Evolutionary conservation across 768 basidiomycete genomes (phyloP), one percentile per base, ranked within the genome.

Genomic region (Podaxis sp.): DNA sequence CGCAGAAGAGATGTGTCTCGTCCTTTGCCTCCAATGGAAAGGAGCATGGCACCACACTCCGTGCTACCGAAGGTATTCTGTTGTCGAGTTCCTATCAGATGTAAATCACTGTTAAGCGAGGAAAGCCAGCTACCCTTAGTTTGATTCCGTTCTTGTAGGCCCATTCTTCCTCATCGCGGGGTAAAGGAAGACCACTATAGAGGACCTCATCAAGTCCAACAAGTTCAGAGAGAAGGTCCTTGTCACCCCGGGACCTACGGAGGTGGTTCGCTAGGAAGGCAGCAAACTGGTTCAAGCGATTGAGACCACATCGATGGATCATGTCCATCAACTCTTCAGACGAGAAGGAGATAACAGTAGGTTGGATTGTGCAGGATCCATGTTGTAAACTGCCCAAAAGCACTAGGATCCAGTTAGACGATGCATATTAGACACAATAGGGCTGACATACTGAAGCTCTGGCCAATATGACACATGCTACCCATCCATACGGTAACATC

Each of bases 31-130:
- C 84, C 86, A 53, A 53, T 25, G 36, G 88, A 87, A 23, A 85
- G 69, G 53, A 93, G 74, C 79, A 88, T 88, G 0, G 82, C 86
- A 46, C 89, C 89, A 61, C 87, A 82, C 76, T 93, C 90, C 0
- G 90, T 93, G 71, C 84, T 90, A 13, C 90, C 91, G 68, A 91
- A 92, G 7, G 89, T 76, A 68, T 90, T 92, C 86, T 89, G 53
- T 48, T 35, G 37, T 59, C 48, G 37, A 28, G 16, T n/a, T 37
- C 6, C 32, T 52, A 59, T 52, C 50, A 53, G 58, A 44, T 36
- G 13, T 23, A 37, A 44, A 36, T 53, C 27, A 53, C 13, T 32
- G 38, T 36, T 35, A 38, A 53, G 38, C 38, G 38, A 59, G 28
- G 13, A 52, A 44, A 44, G 35, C 9, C 23, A 53, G 82, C 67